A percentile compares a stretch with the other conserved stretches of the same genome.
Conservation (phyloP, 805 yeast species). For the Spathaspora sp. region DNA sequence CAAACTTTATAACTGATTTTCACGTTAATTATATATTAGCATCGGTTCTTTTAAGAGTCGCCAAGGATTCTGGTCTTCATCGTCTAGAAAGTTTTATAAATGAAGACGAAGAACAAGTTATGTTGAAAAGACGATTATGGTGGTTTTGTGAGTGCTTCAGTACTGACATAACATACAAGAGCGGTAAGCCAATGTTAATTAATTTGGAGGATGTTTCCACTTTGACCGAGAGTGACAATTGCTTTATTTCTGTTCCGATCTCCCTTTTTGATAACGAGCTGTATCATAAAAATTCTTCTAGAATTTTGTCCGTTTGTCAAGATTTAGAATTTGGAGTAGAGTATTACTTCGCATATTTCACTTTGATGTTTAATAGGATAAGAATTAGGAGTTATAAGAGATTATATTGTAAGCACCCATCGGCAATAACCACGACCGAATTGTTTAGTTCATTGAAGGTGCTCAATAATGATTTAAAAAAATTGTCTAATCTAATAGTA, state of each 20-base stretch:
- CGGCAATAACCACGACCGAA: constrained; percentile 11
- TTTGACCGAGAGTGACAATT: constrained; percentile 12
- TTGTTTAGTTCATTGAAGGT: constrained; percentile 8
- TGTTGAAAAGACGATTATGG: constrained; percentile 22
- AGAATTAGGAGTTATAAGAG: constrained; percentile 18
- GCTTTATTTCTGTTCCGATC: constrained; percentile 12
- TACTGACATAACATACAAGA: constrained; percentile 23
- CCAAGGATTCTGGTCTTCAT: constrained; percentile 29
- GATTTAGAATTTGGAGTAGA: not conserved
- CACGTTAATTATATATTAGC: constrained; percentile 23
- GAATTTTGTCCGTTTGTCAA: constrained; percentile 7
- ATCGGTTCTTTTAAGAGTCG: constrained; percentile 24
- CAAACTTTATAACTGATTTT: constrained; percentile 19
- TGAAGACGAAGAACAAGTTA: constrained; percentile 10
- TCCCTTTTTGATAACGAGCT: constrained; percentile 6
- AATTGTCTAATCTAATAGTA: constrained; percentile 15
- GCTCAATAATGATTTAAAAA: constrained; percentile 18
- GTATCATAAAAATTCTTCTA: constrained; percentile 5
- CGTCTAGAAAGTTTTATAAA: constrained; percentile 14
- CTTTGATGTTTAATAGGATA: constrained; percentile 17
- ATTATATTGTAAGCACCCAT: constrained; percentile 18
- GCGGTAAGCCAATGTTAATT: constrained; percentile 26
- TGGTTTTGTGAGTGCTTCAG: constrained; percentile 27
- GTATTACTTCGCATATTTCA: constrained; percentile 12
- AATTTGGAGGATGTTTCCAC: constrained; percentile 18